phyloP scores from a whole-genome alignment of 176 grass and related monocot species.

The Phoenix dactylifera region DNA sequence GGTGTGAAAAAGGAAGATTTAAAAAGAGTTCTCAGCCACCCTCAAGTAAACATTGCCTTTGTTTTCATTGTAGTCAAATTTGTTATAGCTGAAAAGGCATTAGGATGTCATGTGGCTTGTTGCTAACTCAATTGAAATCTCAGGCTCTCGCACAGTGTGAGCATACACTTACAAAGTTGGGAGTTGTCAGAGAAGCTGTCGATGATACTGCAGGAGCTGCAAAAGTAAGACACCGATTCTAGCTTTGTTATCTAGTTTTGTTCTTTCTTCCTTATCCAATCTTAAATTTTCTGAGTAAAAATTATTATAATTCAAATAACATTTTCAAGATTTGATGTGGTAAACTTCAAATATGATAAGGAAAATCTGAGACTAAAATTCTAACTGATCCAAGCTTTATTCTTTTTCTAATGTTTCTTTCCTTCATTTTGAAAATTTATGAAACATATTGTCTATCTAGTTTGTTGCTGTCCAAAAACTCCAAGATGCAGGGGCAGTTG shows the following conservation, averaged over 20 bases:
- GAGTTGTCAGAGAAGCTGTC: slow-evolving; percentile 76
- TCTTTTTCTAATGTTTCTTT: not conserved
- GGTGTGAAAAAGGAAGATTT: slow-evolving; percentile 49
- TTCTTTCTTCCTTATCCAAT: no score
- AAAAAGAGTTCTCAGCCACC: slow-evolving; percentile 62
- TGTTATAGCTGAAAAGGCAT: no score
- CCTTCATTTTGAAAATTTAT: not conserved
- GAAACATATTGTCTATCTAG: slow-evolving; percentile 23
- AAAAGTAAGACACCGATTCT: slow-evolving; percentile 31
- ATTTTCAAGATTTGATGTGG: no score
- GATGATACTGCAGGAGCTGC: slow-evolving; percentile 83
- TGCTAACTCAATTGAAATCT: not conserved
- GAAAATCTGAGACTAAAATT: no score
- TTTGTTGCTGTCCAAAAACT: slow-evolving; percentile 54
- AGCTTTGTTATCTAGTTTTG: not conserved
- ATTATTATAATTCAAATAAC: no score
- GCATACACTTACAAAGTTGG: slow-evolving; percentile 56
- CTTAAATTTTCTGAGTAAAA: no score
- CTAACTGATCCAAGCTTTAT: no score
- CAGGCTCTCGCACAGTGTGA: slow-evolving; percentile 91
- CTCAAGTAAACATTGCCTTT: slow-evolving; percentile 37
- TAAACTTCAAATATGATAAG: no score
- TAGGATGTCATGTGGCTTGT: slow-evolving; percentile 1
- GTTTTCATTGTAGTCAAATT: no score
- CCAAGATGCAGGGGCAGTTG: slow-evolving; percentile 60